A percentile compares a stretch with the other conserved stretches of the same genome.
phyloP scores from a whole-genome alignment of 495 filamentous ascomycete genomes.

The Xanthoparmelia taractica region DNA sequence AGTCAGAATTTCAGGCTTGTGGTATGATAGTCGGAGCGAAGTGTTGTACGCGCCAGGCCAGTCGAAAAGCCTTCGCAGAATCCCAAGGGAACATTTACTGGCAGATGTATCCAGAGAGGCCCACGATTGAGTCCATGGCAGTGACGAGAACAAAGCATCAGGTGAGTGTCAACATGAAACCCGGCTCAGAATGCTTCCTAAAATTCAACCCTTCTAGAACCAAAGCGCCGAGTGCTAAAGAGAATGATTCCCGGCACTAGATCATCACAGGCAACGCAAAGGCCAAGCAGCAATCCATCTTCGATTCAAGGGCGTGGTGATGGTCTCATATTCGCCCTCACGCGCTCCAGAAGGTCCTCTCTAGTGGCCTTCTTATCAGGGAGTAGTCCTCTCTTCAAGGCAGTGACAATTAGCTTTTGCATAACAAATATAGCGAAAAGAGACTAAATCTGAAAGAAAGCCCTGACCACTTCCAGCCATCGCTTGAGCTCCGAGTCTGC shows the following conservation, averaged over 20 bases:
- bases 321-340: constrained; percentile 62
- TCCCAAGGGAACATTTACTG: background rate
- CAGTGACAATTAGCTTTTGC: constrained; percentile 18
- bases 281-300: background rate
- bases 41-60: background rate
- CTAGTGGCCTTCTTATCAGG: constrained; percentile 57
- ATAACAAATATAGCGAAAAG: background rate
- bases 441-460: constrained; percentile 17
- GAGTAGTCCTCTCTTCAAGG: constrained; percentile 59
- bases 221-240: background rate
- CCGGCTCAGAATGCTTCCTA: background rate
- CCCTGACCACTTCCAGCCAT: constrained; percentile 69
- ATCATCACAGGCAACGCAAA: background rate
- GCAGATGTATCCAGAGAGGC: background rate
- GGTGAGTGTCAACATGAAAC: background rate
- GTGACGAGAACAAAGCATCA: background rate
- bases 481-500: constrained; percentile 60
- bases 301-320: constrained; percentile 14
- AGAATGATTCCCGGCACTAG: background rate
- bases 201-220: background rate
- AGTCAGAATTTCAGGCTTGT: constrained; percentile 65
- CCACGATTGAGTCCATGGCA: background rate
- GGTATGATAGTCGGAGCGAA: constrained; percentile 32
- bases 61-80: background rate
- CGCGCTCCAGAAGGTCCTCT: constrained; percentile 69